A percentile compares a stretch with the other conserved stretches of the same genome.
Conservation (phyloP, 305 asterid genomes). For the Andrographis paniculata region DNA sequence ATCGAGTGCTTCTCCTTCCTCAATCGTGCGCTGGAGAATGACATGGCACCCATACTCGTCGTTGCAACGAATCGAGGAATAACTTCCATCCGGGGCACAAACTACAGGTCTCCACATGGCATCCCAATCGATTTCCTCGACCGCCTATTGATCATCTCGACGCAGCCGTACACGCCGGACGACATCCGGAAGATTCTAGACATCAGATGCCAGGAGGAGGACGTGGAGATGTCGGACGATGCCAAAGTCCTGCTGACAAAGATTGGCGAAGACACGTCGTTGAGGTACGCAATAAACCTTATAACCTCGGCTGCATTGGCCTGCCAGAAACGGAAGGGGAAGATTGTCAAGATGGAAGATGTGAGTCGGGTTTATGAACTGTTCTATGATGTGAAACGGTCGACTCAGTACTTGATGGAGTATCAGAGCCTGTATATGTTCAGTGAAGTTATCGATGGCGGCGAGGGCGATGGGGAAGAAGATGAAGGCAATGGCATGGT, state of each 20-base stretch:
- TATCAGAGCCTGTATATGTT: constrained; percentile 89
- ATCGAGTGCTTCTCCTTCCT: constrained; percentile 90
- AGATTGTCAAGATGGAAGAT: constrained; percentile 77
- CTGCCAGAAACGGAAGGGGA: constrained; percentile 73
- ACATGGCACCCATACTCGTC: constrained; percentile 88
- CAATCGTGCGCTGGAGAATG: constrained; percentile 85
- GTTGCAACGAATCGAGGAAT: constrained; percentile 96
- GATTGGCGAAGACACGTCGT: constrained; percentile 76
- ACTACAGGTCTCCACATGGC: constrained; percentile 86
- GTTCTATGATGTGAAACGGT: constrained; percentile 82
- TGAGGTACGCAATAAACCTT: constrained; percentile 81
- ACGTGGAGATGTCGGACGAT: constrained; percentile 82
- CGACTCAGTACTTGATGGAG: constrained; percentile 88
- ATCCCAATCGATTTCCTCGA: constrained; percentile 92
- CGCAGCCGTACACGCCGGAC: constrained; percentile 70
- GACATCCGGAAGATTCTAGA: constrained; percentile 75
- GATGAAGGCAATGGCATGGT: constrained; percentile 61
- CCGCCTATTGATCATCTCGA: constrained; percentile 80
- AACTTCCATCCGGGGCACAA: constrained; percentile 85
- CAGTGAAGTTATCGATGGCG: constrained; percentile 48
- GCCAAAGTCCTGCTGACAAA: constrained; percentile 64
- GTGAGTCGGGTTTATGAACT: constrained; percentile 71
- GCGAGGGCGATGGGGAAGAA: constrained; percentile 42
- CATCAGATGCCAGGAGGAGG: constrained; percentile 82
- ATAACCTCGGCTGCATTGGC: constrained; percentile 72